Evolutionary conservation across 2,329 filamentous ascomycete species (phyloP), one percentile per base, ranked within the genome.

Genomic region (Apiospora pterosperma): DNA sequence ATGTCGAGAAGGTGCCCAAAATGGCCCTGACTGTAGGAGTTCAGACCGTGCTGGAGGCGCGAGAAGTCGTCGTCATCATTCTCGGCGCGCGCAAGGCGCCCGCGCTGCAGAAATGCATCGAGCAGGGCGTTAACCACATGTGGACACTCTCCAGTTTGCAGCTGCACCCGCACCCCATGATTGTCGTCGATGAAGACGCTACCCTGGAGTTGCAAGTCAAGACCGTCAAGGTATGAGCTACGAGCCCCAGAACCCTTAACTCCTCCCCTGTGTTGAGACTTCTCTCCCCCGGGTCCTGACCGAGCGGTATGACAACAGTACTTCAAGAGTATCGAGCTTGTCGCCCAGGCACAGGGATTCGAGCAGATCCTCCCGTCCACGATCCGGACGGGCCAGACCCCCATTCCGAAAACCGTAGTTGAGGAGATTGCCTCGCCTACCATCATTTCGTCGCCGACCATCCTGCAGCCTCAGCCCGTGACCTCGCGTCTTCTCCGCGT

Each of bases 1-100:
- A 96, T 71, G 76, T 94, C 63, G 81, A 81, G 66, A 86, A 89
- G 74, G 92, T 96, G 39, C 92, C 92, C 1, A 88, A 87, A 72
- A 93, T 92, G 87, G 92, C 92, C 14, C 79, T 96, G 77, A 96
- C 92, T 0, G 92, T 96, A 12, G 92, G 92, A 52, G 91, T 96
- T 36, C 89, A 92, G 76, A 96, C 92, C 1, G 89, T 96, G 42
- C 84, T 96, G 69, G 92, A 95, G 75, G 89, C 92, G 3, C 82
- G 90, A 63, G 92, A 96, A 77, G 91, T 96, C 11, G 88, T 96
- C 34, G 89, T 93, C 70, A 92, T 96, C 70, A 92, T 93, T 68
- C 87, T 92, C 1, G 92, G 92, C 25, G 88, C 91, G 52, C 91
- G 92, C 81, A 96, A 96, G 78, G 88, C 92, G 1, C 81, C 91